Evolutionary conservation across 108 stramenopile species (phyloP).

Genomic region (Aureococcus anophagefferens): DNA sequence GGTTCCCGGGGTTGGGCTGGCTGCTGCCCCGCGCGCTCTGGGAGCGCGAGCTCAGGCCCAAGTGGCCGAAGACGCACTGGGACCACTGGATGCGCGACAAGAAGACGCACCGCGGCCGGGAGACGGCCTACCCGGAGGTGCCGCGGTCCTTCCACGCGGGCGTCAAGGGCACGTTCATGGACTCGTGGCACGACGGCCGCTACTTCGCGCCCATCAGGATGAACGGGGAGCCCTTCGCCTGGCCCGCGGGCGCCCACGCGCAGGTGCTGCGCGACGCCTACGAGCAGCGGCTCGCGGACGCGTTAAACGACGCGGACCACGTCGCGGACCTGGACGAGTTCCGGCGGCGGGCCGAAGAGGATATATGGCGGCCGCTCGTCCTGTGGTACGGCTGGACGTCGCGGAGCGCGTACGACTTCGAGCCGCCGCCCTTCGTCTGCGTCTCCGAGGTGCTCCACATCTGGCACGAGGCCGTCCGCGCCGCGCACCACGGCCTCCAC

Average conservation of each 20-base stretch:
- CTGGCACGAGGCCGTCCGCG: conserved; percentile 45
- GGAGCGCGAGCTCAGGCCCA: conserved; percentile 29
- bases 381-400: conserved; percentile 17
- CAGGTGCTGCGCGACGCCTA: conserved; percentile 7
- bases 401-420: background rate
- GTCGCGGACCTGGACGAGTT: background rate
- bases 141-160: conserved; percentile 44
- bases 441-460: conserved; percentile 27
- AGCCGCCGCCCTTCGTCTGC: conserved; percentile 19
- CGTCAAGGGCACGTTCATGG: conserved; percentile 49
- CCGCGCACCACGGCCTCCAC: conserved; percentile 20
- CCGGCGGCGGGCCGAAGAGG: background rate
- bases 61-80: conserved; percentile 47
- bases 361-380: background rate
- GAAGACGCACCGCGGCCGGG: conserved; percentile 22
- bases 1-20: conserved; percentile 56
- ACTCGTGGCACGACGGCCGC: conserved; percentile 26
- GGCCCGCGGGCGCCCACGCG: conserved; percentile 13
- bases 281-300: conserved; percentile 8
- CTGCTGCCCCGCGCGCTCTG: conserved; percentile 38
- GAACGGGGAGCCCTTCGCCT: conserved; percentile 28
- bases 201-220: conserved; percentile 36
- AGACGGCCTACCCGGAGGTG: conserved; percentile 44
- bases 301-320: conserved; percentile 1
- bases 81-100: conserved; percentile 46